phyloP scores from a whole-genome alignment of 129 eudicot genomes.

The Gnaphalium uliginosum region DNA sequence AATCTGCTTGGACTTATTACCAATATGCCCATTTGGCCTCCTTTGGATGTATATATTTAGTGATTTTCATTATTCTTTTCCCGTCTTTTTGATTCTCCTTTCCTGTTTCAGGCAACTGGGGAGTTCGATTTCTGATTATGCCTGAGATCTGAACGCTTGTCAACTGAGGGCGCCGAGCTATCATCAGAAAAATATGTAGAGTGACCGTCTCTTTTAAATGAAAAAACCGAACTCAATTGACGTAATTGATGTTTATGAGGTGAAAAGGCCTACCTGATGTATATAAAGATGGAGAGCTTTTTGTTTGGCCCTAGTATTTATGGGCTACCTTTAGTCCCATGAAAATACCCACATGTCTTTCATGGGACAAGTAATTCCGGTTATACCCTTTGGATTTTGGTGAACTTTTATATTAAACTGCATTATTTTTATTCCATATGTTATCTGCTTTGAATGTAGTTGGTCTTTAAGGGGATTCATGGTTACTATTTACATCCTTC shows the following conservation, averaged over 20 bases:
- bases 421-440: constrained; percentile 25
- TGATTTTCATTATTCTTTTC: background rate
- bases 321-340: constrained; percentile 46
- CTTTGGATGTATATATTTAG: background rate
- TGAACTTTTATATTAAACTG: constrained; percentile 34
- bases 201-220: constrained; percentile 30
- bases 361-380: constrained; percentile 39
- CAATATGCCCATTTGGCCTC: background rate
- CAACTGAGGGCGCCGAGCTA: constrained; percentile 25
- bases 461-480: background rate
- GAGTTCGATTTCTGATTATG: constrained; percentile 84
- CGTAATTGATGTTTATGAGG: constrained; percentile 39
- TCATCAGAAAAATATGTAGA: constrained; percentile 26
- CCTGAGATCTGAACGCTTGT: constrained; percentile 20
- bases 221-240: constrained; percentile 28
- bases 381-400: constrained; percentile 40
- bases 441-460: background rate
- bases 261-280: constrained; percentile 61
- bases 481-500: background rate
- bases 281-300: constrained; percentile 55
- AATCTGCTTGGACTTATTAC: background rate
- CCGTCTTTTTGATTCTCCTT: background rate
- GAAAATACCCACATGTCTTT: constrained; percentile 27
- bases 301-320: constrained; percentile 46
- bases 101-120: constrained; percentile 75